These are phyloP conservation scores for Neltuma alba DNA, from an alignment of 306 rosid genomes.

Conservation along the genomic window DNA sequence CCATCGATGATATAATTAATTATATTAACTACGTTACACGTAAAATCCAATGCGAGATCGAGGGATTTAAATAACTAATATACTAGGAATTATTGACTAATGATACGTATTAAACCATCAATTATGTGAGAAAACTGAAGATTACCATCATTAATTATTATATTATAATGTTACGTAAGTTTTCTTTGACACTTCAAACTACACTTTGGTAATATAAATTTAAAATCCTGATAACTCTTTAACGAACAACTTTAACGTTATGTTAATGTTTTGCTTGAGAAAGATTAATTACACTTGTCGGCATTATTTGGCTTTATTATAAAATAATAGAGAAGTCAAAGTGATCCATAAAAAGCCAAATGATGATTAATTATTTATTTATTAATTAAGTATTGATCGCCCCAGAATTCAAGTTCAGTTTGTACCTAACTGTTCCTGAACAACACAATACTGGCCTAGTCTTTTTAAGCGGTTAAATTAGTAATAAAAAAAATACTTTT, in stretches of 20 bases:
- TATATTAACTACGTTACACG: background rate
- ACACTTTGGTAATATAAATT: background rate
- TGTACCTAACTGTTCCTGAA: slow-evolving; percentile 31
- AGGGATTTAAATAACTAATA: slow-evolving; percentile 31
- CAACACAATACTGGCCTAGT: slow-evolving; percentile 41
- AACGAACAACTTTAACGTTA: slow-evolving; percentile 23
- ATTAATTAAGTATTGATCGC: slow-evolving; percentile 49
- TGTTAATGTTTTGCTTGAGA: background rate
- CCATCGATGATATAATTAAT: slow-evolving; percentile 26
- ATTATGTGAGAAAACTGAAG: background rate
- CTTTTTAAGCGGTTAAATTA: slow-evolving; percentile 38
- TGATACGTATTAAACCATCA: slow-evolving; percentile 42
- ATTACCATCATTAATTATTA: slow-evolving; percentile 23
- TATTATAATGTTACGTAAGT: slow-evolving; percentile 26
- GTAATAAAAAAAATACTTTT: background rate
- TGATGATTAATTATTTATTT: slow-evolving; percentile 46
- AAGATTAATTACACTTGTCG: slow-evolving; percentile 43
- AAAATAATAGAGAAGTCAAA: slow-evolving; percentile 36
- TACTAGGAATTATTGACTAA: slow-evolving; percentile 48
- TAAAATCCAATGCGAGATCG: background rate
- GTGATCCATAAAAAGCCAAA: slow-evolving; percentile 51
- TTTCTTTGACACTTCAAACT: slow-evolving; percentile 21
- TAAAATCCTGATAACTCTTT: slow-evolving; percentile 1
- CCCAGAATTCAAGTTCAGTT: slow-evolving; percentile 79
- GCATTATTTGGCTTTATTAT: slow-evolving; percentile 28